A percentile compares a stretch with the other conserved stretches of the same genome.
These are phyloP conservation scores for Hypoxylon sp. DNA, from an alignment of 2,329 filamentous ascomycete species.

Conservation along the genomic window DNA sequence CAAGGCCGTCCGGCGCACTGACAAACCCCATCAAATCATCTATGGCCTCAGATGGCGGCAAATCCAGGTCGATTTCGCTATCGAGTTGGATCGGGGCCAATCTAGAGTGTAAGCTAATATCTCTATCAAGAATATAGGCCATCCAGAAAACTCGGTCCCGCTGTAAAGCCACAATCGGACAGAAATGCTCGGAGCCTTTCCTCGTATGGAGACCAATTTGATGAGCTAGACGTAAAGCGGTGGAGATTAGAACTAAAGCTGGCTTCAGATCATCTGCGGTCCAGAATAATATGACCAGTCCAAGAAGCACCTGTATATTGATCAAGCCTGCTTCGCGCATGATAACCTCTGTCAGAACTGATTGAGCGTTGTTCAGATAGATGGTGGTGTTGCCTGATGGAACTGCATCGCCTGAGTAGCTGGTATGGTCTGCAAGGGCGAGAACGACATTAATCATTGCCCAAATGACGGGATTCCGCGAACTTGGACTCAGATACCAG, in stretches of 20 bases:
- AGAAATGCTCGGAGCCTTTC: slow-evolving; percentile 26
- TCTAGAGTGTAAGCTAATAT: slow-evolving; percentile 55
- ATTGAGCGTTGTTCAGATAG: slow-evolving; percentile 57
- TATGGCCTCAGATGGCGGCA: slow-evolving; percentile 51
- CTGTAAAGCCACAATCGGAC: slow-evolving; percentile 34
- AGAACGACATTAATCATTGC: slow-evolving; percentile 58
- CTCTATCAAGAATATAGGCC: slow-evolving; percentile 51
- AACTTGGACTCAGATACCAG: slow-evolving; percentile 53
- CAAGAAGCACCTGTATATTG: slow-evolving; percentile 48
- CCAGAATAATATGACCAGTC: slow-evolving; percentile 46
- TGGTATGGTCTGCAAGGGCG: slow-evolving; percentile 53
- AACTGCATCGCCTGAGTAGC: slow-evolving; percentile 41
- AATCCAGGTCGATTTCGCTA: slow-evolving; percentile 57
- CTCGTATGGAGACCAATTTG: slow-evolving; percentile 39
- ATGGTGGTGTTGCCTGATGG: slow-evolving; percentile 34
- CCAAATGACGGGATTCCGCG: slow-evolving; percentile 53
- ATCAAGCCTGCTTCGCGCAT: slow-evolving; percentile 44
- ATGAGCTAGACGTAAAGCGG: slow-evolving; percentile 48
- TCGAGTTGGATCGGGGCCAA: slow-evolving; percentile 58
- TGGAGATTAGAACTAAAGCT: slow-evolving; percentile 44
- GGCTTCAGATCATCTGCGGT: slow-evolving; percentile 44
- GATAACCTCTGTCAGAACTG: slow-evolving; percentile 47
- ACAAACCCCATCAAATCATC: slow-evolving; percentile 56
- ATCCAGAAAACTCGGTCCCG: slow-evolving; percentile 50
- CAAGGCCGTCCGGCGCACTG: slow-evolving; percentile 52